Conservation (phyloP, 495 filamentous ascomycete species). For the Hypoxylon crocopeplum region DNA sequence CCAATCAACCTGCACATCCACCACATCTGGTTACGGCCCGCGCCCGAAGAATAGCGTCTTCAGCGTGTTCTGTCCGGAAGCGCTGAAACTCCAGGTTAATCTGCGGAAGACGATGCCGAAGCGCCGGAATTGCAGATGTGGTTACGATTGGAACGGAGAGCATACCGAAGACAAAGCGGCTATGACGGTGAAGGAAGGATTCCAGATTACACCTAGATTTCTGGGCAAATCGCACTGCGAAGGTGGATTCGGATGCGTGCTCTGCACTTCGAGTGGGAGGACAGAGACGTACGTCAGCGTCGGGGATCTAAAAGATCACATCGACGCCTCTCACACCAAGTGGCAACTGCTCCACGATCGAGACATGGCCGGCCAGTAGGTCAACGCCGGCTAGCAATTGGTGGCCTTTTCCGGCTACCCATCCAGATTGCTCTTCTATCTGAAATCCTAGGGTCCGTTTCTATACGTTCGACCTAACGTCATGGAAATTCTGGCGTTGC, state of each 20-base stretch:
- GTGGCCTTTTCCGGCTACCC: not conserved
- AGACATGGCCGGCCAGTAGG: conserved; percentile 39
- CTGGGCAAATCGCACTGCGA: conserved; percentile 50
- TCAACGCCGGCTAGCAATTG: not conserved
- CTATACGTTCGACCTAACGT: not conserved
- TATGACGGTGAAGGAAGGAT: conserved; percentile 43
- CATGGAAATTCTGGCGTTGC: not conserved
- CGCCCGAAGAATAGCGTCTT: conserved; percentile 49
- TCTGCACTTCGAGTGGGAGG: conserved; percentile 41
- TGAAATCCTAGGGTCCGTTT: not conserved
- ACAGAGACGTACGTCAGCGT: conserved; percentile 43
- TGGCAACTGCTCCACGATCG: conserved; percentile 51
- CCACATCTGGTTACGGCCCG: conserved; percentile 4
- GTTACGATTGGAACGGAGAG: conserved; percentile 42
- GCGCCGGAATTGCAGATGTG: conserved; percentile 41
- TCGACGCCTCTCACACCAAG: conserved; percentile 46
- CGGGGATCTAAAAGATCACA: conserved; percentile 40
- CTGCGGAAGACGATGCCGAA: conserved; percentile 34
- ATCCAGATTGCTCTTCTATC: not conserved
- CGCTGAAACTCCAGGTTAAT: conserved; percentile 47
- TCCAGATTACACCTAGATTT: conserved; percentile 45
- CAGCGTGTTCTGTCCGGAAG: conserved; percentile 48
- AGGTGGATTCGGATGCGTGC: conserved; percentile 36
- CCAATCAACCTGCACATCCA: conserved; percentile 25
- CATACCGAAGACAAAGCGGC: not conserved